Base-by-base conservation (phyloP, 2,329 filamentous ascomycete genomes). In the Raffaelea albimanens region DNA sequence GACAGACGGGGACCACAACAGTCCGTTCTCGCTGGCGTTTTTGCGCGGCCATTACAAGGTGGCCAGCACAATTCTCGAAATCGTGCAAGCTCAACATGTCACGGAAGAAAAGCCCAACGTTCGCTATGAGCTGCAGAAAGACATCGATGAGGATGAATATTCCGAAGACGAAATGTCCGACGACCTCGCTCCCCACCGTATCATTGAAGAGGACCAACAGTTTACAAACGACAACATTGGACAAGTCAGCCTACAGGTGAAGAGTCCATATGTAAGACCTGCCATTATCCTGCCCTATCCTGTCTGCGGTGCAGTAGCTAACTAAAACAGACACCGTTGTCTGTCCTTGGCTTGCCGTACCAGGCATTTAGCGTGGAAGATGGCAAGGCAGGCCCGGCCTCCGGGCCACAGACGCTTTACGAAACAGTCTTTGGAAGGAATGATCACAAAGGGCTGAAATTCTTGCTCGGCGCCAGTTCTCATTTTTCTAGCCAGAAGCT, bases 181-280 rank as follows among this genome's bases (percentile, higher is more conserved):
- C 5, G 61, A 67, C 40, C 69, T 69, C 18, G 65, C 66, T 7
- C 69, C 79, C 38, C 66, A 69, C 43, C 66, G 65, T 16, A 73
- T 82, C 50, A 68, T 81, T 38, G 66, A 87, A 23, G 76, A 83
- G 54, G 75, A 83, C 54, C 76, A 83, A 13, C 70, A 75, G 33
- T 87, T 85, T 59, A 93, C 87, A 0, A 75, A 91, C 45, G 84
- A 93, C 16, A 80, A 87, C 55, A 72, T 93, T 49, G 84, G 84
- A 0, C 76, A 86, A 53, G 70, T 85, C 4, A 78, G 77, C 0
- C 81, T 76, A 58, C 72, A 83, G 47, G 83, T 88, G 50, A 81
- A 85, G 58, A 85, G 83, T n/a, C 48, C 64, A 69, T 16, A 64
- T 73, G 8, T 45, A 48, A 44, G 13, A 48, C 43, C 18, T 18